Percentiles rank a stretch among this genome's conserved stretches.
Evolutionary conservation across 176 grass and related monocot species (phyloP).

Genomic region (Oryza meridionalis): DNA sequence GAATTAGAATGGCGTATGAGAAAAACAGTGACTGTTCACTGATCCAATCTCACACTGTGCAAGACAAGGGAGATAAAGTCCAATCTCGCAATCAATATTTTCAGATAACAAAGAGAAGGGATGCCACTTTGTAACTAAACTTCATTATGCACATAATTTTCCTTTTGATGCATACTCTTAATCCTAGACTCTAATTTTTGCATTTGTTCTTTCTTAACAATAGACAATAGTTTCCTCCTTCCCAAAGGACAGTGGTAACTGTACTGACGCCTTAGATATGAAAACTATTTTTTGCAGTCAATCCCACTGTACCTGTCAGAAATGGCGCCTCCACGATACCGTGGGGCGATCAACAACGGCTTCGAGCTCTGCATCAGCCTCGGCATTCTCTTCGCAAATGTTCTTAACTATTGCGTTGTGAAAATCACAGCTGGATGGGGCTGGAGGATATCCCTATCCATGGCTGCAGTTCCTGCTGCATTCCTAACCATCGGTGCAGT

Average conservation of each 20-base stretch:
- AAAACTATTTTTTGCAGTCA: slow-evolving; percentile 52
- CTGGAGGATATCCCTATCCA: slow-evolving; percentile 84
- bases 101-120: neutral
- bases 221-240: neutral
- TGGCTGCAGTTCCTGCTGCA: slow-evolving; percentile 71
- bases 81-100: neutral
- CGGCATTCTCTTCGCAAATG: slow-evolving; percentile 75
- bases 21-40: slow-evolving; percentile 13
- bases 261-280: slow-evolving; percentile 13
- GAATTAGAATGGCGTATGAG: neutral
- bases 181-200: neutral
- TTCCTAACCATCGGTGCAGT: slow-evolving; percentile 63
- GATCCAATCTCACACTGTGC: neutral
- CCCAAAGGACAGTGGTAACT: neutral
- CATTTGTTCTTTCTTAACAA: neutral
- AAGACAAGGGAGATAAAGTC: neutral
- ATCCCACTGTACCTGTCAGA: slow-evolving; percentile 90
- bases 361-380: slow-evolving; percentile 82
- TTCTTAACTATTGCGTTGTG: slow-evolving; percentile 79
- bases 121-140: neutral
- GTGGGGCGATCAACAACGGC: slow-evolving; percentile 77
- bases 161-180: neutral
- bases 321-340: slow-evolving; percentile 74
- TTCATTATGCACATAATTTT: neutral
- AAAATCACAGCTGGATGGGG: slow-evolving; percentile 57